Conservation (phyloP, 1,284 basidiomycete genomes). For the Ceratobasidium sp. region DNA sequence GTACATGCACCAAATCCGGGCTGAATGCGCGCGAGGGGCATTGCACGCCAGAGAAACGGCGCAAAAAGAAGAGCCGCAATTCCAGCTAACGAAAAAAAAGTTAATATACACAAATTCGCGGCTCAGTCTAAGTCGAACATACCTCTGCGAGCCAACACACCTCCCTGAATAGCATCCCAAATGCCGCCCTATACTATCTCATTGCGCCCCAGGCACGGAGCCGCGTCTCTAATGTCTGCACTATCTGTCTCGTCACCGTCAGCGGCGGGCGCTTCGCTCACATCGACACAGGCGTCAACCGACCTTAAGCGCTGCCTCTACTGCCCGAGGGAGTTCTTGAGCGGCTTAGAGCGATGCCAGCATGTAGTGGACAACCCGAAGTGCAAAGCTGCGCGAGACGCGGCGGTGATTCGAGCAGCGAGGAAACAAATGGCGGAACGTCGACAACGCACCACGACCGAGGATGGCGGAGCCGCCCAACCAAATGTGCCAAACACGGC, state of each 20-base stretch:
- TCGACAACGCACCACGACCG: not conserved
- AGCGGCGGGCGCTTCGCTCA: not conserved
- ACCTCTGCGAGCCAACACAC: not conserved
- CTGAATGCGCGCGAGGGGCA: too few relatives aligned
- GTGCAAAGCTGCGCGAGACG: not conserved
- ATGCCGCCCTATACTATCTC: not conserved
- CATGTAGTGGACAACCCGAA: not conserved
- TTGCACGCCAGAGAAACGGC: too few relatives aligned
- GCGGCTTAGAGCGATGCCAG: not conserved
- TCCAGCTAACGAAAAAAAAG: too few relatives aligned
- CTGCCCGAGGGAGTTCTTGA: not conserved
- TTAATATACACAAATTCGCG: too few relatives aligned
- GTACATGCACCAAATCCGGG: too few relatives aligned
- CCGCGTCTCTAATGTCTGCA: not conserved
- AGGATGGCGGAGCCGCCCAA: too few relatives aligned
- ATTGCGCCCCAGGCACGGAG: not conserved
- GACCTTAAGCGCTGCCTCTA: not conserved
- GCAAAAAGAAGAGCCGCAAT: too few relatives aligned
- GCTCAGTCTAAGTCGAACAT: not conserved
- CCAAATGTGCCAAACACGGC: not conserved
- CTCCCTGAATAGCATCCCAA: not conserved
- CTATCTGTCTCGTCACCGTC: not conserved
- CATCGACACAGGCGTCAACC: not conserved
- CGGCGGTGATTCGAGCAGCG: not conserved
- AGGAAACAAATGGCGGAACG: not conserved